Evolutionary conservation across 371 early-diverging fungal genomes (phyloP), one percentile per base, ranked within the genome.

Genomic region (Rhizomucor pusillus): DNA sequence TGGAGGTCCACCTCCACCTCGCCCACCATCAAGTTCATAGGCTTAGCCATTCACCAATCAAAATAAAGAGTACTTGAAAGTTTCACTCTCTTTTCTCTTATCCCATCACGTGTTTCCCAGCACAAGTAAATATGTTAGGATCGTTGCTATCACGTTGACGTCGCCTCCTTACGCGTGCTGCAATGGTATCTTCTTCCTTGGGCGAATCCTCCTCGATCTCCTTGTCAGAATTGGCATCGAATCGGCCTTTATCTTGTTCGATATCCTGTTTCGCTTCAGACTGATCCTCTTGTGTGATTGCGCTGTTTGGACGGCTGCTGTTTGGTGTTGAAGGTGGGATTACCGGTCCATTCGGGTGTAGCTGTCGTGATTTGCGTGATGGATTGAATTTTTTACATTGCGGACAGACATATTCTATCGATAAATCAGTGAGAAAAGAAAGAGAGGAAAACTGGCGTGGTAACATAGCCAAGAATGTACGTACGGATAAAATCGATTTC

Each of bases 401-500:
- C 10, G 59, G 64, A 56, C 64, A 64, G 9, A 47, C 25, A 33
- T 59, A 64, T 43, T 64, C 64, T 64, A n/a, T n/a, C n/a, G n/a
- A n/a, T n/a, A n/a, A n/a, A n/a, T n/a, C n/a, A n/a, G n/a, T n/a
- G n/a, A n/a, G n/a, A n/a, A n/a, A 47, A 40, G 34, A 52, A 22
- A 19, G 36, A 29, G 4, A 20, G 25, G 14, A 51, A 39, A 25
- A 18, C 13, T 35, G n/a, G 7, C 29, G 7, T 29, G 29, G 3
- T 29, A 29, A 29, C 14, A 39, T 12, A 22, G 24, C 2, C 36
- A 51, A 24, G 16, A 43, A 43, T 13, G 12, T 6, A 65, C 80
- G 74, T 81, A 86, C 87, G 84, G 45, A 85, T 77, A 43, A 65
- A 73, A 7, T 85, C 73, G 43, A 86, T 81, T 41, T 93, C 91